Conservation (phyloP, 2,329 filamentous ascomycete species). For the Apiospora saccharicola region DNA sequence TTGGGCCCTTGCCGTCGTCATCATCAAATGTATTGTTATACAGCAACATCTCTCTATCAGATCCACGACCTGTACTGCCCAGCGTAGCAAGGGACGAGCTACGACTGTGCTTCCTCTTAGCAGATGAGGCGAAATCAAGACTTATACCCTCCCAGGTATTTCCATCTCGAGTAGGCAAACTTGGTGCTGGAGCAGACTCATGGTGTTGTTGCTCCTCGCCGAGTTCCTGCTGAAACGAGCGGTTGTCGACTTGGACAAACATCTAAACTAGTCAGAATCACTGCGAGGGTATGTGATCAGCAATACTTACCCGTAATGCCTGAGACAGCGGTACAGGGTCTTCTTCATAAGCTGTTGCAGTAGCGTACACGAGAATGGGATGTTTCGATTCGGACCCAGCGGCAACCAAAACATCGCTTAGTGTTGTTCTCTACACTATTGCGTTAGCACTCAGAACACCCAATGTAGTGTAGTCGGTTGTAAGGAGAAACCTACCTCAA, state of each 20-base stretch:
- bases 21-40: constrained; percentile 29
- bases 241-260: constrained; percentile 61
- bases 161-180: constrained; percentile 24
- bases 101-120: constrained; percentile 39
- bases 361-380: constrained; percentile 61
- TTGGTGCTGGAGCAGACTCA: constrained; percentile 28
- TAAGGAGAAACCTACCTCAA: constrained; percentile 51
- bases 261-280: constrained; percentile 44
- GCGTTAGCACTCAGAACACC: background rate
- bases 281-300: background rate
- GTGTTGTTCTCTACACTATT: constrained; percentile 52
- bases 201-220: constrained; percentile 44
- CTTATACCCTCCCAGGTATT: constrained; percentile 31
- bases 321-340: constrained; percentile 47
- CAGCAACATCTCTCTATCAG: constrained; percentile 38
- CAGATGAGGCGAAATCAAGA: constrained; percentile 8
- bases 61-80: constrained; percentile 36
- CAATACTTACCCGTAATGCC: constrained; percentile 44
- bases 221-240: constrained; percentile 59
- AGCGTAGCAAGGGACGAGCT: constrained; percentile 42
- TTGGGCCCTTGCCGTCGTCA: constrained; percentile 22
- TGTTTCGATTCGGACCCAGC: constrained; percentile 57
- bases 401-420: constrained; percentile 53
- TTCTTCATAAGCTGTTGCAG: constrained; percentile 53
- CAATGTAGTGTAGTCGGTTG: background rate